Evolutionary conservation across 2,329 filamentous ascomycete species (phyloP).

Genomic region (Epichloe typhina): DNA sequence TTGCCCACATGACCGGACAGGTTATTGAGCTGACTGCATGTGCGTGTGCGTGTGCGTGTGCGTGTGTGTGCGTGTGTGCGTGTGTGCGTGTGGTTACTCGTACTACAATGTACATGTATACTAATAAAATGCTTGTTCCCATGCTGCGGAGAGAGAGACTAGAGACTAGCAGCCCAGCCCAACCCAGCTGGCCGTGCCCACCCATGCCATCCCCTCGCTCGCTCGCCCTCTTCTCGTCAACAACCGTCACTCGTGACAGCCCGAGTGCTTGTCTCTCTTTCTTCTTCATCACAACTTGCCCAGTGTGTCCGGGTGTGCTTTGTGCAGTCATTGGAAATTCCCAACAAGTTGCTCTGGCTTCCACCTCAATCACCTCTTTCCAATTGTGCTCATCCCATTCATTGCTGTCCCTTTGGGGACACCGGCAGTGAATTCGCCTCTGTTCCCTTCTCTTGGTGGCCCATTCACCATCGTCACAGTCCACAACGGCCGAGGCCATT

Average conservation of each 20-base stretch:
- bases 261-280: background rate
- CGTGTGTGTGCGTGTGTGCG: background rate
- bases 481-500: background rate
- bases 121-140: background rate
- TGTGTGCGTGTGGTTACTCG: background rate
- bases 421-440: slow-evolving; percentile 10
- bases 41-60: background rate
- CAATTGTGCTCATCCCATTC: slow-evolving; percentile 7
- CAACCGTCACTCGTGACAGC: background rate
- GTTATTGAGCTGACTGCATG: background rate
- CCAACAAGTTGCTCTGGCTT: slow-evolving; percentile 8
- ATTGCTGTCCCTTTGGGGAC: slow-evolving; percentile 12
- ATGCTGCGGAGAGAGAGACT: background rate
- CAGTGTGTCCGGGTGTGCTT: slow-evolving; percentile 6
- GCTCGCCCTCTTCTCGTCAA: slow-evolving; percentile 1
- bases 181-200: background rate
- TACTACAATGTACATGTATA: background rate
- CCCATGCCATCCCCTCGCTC: background rate
- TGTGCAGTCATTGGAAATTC: slow-evolving; percentile 10
- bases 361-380: slow-evolving; percentile 6
- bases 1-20: background rate
- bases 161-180: background rate
- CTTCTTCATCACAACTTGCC: slow-evolving; percentile 1
- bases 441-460: slow-evolving; percentile 4
- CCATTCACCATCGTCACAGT: background rate